phyloP scores from a whole-genome alignment of 495 filamentous ascomycete species.

The Copromyces sp. region DNA sequence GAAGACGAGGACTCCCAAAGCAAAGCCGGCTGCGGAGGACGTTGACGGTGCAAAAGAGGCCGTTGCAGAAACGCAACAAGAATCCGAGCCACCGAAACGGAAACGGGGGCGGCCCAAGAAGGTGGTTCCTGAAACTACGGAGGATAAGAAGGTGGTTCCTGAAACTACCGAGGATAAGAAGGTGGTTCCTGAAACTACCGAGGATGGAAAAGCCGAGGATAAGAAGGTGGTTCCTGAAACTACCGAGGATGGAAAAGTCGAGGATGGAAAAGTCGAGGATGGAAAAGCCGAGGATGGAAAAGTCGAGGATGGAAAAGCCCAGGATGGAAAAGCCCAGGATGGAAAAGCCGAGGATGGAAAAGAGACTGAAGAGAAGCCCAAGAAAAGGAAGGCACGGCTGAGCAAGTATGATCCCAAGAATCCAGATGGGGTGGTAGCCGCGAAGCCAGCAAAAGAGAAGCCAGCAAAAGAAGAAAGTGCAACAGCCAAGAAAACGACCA shows the following conservation, averaged over 20 bases:
- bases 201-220: too few relatives aligned
- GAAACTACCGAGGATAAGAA: too few relatives aligned
- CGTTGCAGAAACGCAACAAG: not conserved
- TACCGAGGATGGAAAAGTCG: too few relatives aligned
- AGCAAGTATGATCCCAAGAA: not conserved
- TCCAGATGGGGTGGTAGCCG: not conserved
- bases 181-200: too few relatives aligned
- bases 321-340: too few relatives aligned
- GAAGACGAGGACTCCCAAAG: not conserved
- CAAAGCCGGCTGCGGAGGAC: not conserved
- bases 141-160: not conserved
- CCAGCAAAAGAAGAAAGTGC: not conserved
- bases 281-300: too few relatives aligned
- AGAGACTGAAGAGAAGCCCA: too few relatives aligned
- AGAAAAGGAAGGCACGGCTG: not conserved
- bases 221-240: too few relatives aligned
- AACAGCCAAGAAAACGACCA: not conserved
- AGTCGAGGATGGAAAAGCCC: too few relatives aligned
- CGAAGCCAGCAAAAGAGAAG: too few relatives aligned
- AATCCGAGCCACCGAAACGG: not conserved
- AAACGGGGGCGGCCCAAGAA: not conserved
- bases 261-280: too few relatives aligned
- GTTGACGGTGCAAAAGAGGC: not conserved
- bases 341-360: too few relatives aligned
- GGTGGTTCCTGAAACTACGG: not conserved